phyloP scores from a whole-genome alignment of 2,329 filamentous ascomycete genomes.

The Beauveria asiatica region DNA sequence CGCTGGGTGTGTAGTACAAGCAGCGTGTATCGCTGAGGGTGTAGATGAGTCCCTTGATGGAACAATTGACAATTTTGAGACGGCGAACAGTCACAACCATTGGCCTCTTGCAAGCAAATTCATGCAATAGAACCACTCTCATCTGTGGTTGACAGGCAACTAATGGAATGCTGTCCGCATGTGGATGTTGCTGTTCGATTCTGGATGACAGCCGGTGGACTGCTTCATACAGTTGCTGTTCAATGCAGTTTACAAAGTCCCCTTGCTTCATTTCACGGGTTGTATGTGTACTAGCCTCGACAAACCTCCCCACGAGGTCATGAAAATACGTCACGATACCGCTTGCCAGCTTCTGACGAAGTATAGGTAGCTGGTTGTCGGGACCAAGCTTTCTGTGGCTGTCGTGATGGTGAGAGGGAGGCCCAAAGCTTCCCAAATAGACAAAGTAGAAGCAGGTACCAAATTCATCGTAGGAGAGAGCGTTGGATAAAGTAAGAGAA shows the following conservation, averaged over 20 bases:
- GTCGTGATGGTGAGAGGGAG: background rate
- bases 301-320: background rate
- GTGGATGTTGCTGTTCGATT: background rate
- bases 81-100: background rate
- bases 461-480: too few relatives aligned
- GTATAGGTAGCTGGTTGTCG: background rate
- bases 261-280: too few relatives aligned
- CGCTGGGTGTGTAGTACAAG: background rate
- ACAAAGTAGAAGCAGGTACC: too few relatives aligned
- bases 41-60: background rate
- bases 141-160: background rate
- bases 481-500: too few relatives aligned
- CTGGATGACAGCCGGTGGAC: too few relatives aligned
- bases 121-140: background rate
- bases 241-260: too few relatives aligned
- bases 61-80: background rate
- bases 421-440: background rate
- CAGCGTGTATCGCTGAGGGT: background rate
- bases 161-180: background rate
- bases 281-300: background rate
- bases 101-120: background rate
- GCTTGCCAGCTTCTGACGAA: background rate
- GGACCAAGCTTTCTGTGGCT: background rate
- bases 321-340: background rate
- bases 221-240: too few relatives aligned